Conservation (phyloP, 1,284 basidiomycete species). For the Microbotryum intermedium region DNA sequence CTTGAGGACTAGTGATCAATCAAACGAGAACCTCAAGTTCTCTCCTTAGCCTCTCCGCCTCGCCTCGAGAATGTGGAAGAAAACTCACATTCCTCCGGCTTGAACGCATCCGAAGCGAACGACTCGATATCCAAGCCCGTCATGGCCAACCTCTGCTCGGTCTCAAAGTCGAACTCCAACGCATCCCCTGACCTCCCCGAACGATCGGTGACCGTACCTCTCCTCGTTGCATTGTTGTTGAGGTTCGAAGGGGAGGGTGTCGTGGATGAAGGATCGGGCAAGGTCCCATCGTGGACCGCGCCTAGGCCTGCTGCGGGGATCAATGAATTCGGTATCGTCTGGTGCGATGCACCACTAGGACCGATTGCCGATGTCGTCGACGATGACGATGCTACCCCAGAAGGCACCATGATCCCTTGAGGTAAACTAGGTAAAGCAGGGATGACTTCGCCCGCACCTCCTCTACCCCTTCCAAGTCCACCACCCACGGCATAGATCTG, state of each 20-base stretch:
- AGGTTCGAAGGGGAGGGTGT: too few relatives aligned
- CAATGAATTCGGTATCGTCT: too few relatives aligned
- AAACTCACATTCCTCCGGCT: constrained; percentile 28
- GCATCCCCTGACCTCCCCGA: neutral
- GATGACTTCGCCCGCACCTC: neutral
- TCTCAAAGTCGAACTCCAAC: neutral
- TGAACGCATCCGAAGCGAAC: constrained; percentile 26
- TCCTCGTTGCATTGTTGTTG: neutral
- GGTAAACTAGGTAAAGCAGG: constrained; percentile 3
- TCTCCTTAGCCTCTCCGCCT: too few relatives aligned
- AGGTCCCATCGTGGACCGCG: too few relatives aligned
- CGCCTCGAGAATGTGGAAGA: too few relatives aligned
- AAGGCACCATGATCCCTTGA: neutral
- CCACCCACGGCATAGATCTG: neutral
- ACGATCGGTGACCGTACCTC: neutral
- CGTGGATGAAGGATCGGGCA: too few relatives aligned
- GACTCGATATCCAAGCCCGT: constrained; percentile 25
- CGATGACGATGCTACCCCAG: neutral
- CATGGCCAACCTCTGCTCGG: constrained; percentile 11
- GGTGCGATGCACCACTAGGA: too few relatives aligned
- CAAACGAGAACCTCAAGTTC: too few relatives aligned
- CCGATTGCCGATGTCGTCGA: too few relatives aligned
- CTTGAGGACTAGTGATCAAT: constrained; percentile 14
- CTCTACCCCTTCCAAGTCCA: neutral
- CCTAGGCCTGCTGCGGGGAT: too few relatives aligned